phyloP scores from a whole-genome alignment of 768 basidiomycete genomes.

The Rhodotorula toruloides region DNA sequence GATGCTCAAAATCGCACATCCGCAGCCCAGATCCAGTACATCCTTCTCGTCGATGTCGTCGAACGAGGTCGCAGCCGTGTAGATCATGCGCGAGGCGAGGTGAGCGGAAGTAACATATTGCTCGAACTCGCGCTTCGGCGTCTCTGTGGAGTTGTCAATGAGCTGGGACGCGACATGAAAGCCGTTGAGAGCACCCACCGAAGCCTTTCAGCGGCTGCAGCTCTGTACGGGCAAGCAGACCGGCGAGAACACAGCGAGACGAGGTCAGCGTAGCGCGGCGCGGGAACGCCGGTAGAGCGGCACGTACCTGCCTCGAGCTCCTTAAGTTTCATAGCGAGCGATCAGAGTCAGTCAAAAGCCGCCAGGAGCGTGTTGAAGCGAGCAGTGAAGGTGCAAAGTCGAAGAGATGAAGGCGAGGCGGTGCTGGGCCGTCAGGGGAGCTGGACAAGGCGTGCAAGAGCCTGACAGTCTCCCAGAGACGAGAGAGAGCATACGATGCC shows the following conservation, averaged over 20 bases:
- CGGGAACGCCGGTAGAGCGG: too few species aligned
- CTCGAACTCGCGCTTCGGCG: conserved; percentile 33
- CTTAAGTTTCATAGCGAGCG: conserved; percentile 38
- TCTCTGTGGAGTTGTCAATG: background rate
- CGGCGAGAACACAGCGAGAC: background rate
- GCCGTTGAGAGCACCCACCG: background rate
- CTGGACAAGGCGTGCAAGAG: too few species aligned
- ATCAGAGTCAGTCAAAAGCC: background rate
- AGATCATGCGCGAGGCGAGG: conserved; percentile 42
- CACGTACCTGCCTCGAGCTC: conserved; percentile 37
- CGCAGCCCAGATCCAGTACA: conserved; percentile 42
- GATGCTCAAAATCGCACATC: conserved; percentile 38
- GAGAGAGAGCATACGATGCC: too few species aligned
- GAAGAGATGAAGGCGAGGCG: background rate
- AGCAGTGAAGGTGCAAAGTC: too few species aligned
- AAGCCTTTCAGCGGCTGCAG: conserved; percentile 42
- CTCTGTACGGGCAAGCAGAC: conserved; percentile 3
- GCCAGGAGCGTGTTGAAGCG: background rate
- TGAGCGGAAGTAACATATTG: conserved; percentile 41
- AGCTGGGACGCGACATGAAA: background rate
- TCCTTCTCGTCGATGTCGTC: conserved; percentile 41
- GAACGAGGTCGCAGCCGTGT: conserved; percentile 37
- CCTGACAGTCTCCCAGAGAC: too few species aligned
- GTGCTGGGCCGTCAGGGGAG: too few species aligned
- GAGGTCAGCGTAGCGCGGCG: background rate